Percentiles rank a stretch among this genome's conserved stretches.
These are phyloP conservation scores for Metschnikowia vanudenii DNA, from an alignment of 805 yeast genomes.

Conservation along the genomic window DNA sequence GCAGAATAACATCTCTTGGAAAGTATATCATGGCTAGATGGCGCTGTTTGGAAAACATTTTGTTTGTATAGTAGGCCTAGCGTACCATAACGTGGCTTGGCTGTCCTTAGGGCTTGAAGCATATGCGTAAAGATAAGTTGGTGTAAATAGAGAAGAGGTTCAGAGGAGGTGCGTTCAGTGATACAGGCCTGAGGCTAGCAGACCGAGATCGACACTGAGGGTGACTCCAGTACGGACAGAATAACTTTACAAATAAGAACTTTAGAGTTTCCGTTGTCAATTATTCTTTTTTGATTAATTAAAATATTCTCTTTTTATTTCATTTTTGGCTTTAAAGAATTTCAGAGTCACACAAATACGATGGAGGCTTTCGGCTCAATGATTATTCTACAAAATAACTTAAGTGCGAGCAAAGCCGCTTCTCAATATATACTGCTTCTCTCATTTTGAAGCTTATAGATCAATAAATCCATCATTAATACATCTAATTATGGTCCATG, in stretches of 20 bases:
- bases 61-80: conserved; percentile 3
- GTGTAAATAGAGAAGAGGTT: neutral
- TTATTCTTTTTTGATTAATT: no score
- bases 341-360: no score
- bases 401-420: no score
- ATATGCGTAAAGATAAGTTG: neutral
- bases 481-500: no score
- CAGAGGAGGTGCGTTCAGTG: neutral
- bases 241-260: neutral
- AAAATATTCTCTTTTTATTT: neutral
- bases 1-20: conserved; percentile 23
- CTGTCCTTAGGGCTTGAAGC: conserved; percentile 3
- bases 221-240: neutral
- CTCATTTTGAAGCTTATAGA: no score
- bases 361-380: no score
- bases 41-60: neutral
- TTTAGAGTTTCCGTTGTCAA: neutral
- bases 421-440: no score
- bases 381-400: no score
- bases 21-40: no score
- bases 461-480: no score
- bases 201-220: neutral
- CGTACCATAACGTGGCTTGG: neutral
- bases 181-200: conserved; percentile 4
- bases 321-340: no score